Conservation (phyloP, 1,284 basidiomycete genomes). For the Mycena citricolor region DNA sequence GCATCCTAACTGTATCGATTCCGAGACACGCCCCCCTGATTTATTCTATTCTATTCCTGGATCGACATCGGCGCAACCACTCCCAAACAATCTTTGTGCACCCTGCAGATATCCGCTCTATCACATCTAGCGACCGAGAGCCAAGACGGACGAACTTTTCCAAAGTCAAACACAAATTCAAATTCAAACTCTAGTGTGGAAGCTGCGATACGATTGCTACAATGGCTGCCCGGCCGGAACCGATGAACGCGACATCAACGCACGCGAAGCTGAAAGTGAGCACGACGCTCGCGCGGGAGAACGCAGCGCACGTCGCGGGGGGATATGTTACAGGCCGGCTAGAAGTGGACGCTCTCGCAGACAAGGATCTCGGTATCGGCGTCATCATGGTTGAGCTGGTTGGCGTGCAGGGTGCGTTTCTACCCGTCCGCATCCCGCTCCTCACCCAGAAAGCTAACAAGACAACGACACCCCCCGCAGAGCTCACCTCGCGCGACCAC, state of each 20-base stretch:
- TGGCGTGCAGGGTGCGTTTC: conserved; percentile 62
- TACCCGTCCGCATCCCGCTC: no score
- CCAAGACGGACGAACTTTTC: no score
- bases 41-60: no score
- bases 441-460: not conserved
- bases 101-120: no score
- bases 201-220: no score
- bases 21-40: no score
- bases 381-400: conserved; percentile 74
- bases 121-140: no score
- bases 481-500: conserved; percentile 72
- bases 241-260: conserved; percentile 74
- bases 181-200: no score
- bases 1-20: no score
- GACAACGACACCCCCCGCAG: conserved; percentile 36
- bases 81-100: no score
- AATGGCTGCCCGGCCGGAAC: conserved; percentile 43
- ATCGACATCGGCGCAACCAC: no score
- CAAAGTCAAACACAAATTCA: no score
- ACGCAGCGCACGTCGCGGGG: conserved; percentile 63
- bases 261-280: conserved; percentile 75
- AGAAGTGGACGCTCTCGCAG: conserved; percentile 72
- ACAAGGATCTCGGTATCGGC: conserved; percentile 68
- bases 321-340: conserved; percentile 66
- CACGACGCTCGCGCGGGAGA: conserved; percentile 48